Conservation (phyloP, 768 basidiomycete genomes). For the Rhodotorula taiwanensis region DNA sequence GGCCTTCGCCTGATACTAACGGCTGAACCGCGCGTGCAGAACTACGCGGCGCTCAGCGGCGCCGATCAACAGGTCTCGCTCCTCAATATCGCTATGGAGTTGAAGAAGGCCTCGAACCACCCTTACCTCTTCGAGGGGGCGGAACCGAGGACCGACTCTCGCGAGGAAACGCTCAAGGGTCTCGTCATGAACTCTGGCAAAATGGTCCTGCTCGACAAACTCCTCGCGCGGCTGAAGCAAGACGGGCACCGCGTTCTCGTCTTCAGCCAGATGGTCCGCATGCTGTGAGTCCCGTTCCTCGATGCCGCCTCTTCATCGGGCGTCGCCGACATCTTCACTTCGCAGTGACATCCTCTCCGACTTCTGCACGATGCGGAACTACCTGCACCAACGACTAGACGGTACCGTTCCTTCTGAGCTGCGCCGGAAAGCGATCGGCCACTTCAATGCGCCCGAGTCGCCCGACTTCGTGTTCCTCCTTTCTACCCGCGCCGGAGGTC, state of each 20-base stretch:
- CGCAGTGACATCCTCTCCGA: conserved; percentile 82
- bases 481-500: conserved; percentile 90
- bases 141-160: conserved; percentile 57
- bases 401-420: conserved; percentile 83
- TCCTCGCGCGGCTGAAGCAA: conserved; percentile 76
- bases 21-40: conserved; percentile 50
- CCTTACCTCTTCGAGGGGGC: conserved; percentile 97
- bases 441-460: conserved; percentile 88
- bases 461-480: conserved; percentile 95
- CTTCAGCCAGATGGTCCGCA: conserved; percentile 96
- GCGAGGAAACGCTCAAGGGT: conserved; percentile 84
- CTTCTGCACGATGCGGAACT: conserved; percentile 84
- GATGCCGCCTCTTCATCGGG: not conserved
- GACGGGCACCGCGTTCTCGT: conserved; percentile 96
- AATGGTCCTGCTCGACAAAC: conserved; percentile 95
- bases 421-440: conserved; percentile 90
- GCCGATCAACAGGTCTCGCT: conserved; percentile 79
- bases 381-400: conserved; percentile 87
- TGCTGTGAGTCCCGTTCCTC: conserved; percentile 52
- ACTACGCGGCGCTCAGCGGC: conserved; percentile 82
- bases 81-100: conserved; percentile 97
- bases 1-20: conserved; percentile 5
- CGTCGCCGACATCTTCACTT: too few species aligned
- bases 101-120: conserved; percentile 91
- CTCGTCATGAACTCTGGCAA: conserved; percentile 98